Evolutionary conservation across 495 filamentous ascomycete species (phyloP).

Genomic region (Trichoderma asperelloides): DNA sequence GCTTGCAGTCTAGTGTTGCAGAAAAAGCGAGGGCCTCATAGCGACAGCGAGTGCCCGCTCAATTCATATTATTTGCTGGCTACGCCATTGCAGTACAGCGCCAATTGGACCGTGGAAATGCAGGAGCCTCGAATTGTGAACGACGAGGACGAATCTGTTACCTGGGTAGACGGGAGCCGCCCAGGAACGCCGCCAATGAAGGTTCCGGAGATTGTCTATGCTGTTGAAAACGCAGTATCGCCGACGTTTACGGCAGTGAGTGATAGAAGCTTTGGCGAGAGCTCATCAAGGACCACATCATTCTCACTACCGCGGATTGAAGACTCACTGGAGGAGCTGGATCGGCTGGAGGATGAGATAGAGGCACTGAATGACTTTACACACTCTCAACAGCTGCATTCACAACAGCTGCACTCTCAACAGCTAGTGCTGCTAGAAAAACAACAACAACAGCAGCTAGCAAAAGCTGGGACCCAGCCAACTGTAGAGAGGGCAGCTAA

Average conservation of each 20-base stretch:
- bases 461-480: neutral
- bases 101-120: neutral
- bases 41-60: neutral
- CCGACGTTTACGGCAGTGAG: neutral
- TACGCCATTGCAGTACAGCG: neutral
- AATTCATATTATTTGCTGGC: slow-evolving; percentile 1
- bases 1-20: slow-evolving; percentile 37
- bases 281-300: neutral
- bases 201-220: neutral
- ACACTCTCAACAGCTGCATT: slow-evolving; percentile 19
- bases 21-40: slow-evolving; percentile 8
- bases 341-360: slow-evolving; percentile 59
- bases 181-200: neutral
- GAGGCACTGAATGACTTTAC: slow-evolving; percentile 42
- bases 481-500: neutral
- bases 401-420: slow-evolving; percentile 21
- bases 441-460: neutral
- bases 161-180: neutral
- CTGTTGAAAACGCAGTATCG: slow-evolving; percentile 4
- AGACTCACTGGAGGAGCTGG: slow-evolving; percentile 59
- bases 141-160: slow-evolving; percentile 16
- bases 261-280: slow-evolving; percentile 1
- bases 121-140: slow-evolving; percentile 13
- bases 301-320: slow-evolving; percentile 42
- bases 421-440: slow-evolving; percentile 28